A percentile compares a stretch with the other conserved stretches of the same genome.
phyloP scores from a whole-genome alignment of 495 filamentous ascomycete species.

The Cryomyces antarcticus region DNA sequence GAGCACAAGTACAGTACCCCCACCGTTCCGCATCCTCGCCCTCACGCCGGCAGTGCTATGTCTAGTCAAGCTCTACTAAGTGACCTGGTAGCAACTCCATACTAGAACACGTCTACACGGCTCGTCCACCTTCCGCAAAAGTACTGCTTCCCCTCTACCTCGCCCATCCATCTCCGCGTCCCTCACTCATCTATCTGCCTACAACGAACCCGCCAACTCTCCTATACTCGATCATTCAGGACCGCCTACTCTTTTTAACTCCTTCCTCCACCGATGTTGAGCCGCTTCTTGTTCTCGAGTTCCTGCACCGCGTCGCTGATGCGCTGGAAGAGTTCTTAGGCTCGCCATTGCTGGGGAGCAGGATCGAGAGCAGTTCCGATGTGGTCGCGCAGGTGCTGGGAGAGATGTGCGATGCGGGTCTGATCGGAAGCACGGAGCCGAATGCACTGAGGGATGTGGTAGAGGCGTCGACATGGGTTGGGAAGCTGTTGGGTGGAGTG shows the following conservation, averaged over 20 bases:
- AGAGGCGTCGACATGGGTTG: conserved; percentile 73
- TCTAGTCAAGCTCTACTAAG: conserved; percentile 22
- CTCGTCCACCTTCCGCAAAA: conserved; percentile 54
- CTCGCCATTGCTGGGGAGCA: conserved; percentile 62
- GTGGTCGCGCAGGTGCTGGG: conserved; percentile 80
- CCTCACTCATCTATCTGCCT: conserved; percentile 68
- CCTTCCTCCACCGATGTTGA: conserved; percentile 70
- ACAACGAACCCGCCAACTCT: conserved; percentile 70
- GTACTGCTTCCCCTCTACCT: conserved; percentile 73
- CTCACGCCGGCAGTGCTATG: no score
- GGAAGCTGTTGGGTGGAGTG: conserved; percentile 75
- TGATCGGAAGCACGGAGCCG: conserved; percentile 76
- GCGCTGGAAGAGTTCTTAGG: conserved; percentile 89
- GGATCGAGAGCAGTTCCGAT: conserved; percentile 80
- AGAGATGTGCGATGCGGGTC: conserved; percentile 92
- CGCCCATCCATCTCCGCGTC: conserved; percentile 60
- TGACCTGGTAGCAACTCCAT: conserved; percentile 33
- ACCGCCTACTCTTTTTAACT: conserved; percentile 70
- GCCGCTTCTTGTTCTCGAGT: conserved; percentile 86
- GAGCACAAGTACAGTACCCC: conserved; percentile 50
- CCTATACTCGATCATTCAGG: conserved; percentile 69
- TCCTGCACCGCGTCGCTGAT: conserved; percentile 85
- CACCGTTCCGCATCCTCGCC: conserved; percentile 25
- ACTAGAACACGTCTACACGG: conserved; percentile 49
- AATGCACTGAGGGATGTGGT: conserved; percentile 86